Evolutionary conservation across 805 yeast genomes (phyloP).

Genomic region (Grigorovia yakushimaensis): DNA sequence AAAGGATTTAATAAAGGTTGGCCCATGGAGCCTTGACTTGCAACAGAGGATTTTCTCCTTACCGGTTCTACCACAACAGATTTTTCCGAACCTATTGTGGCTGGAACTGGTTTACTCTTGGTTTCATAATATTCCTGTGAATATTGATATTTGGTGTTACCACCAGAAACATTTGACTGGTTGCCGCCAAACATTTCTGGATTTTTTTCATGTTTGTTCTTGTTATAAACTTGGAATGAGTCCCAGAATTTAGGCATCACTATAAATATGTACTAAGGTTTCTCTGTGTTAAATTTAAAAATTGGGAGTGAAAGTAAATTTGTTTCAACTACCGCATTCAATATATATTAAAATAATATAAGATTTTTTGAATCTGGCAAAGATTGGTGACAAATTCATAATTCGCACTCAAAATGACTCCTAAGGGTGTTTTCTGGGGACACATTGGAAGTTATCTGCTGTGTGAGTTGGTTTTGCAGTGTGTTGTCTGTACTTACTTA

Average conservation of each 20-base stretch:
- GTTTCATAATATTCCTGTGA: slow-evolving; percentile 15
- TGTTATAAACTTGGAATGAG: slow-evolving; percentile 27
- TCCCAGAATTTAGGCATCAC: slow-evolving; percentile 18
- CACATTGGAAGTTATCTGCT: too few relatives aligned
- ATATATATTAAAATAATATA: too few relatives aligned
- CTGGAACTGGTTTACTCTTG: neutral
- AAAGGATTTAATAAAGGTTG: neutral
- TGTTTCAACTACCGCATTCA: neutral
- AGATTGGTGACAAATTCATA: neutral
- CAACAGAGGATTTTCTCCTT: slow-evolving; percentile 1
- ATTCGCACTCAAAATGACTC: too few relatives aligned
- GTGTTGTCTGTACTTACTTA: too few relatives aligned
- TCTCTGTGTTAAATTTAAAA: neutral
- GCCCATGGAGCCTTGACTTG: neutral
- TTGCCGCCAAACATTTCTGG: slow-evolving; percentile 13
- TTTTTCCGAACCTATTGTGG: neutral
- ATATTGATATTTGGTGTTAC: slow-evolving; percentile 15
- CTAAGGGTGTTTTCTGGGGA: too few relatives aligned
- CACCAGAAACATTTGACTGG: slow-evolving; percentile 15
- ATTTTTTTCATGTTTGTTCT: slow-evolving; percentile 21
- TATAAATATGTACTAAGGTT: too few relatives aligned
- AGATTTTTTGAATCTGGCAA: neutral
- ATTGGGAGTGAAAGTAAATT: neutral
- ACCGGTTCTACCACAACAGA: neutral
- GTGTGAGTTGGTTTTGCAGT: too few relatives aligned